Evolutionary conservation across 1,284 basidiomycete genomes (phyloP), one percentile per base, ranked within the genome.

Genomic region (Ustilago vetiveriae): DNA sequence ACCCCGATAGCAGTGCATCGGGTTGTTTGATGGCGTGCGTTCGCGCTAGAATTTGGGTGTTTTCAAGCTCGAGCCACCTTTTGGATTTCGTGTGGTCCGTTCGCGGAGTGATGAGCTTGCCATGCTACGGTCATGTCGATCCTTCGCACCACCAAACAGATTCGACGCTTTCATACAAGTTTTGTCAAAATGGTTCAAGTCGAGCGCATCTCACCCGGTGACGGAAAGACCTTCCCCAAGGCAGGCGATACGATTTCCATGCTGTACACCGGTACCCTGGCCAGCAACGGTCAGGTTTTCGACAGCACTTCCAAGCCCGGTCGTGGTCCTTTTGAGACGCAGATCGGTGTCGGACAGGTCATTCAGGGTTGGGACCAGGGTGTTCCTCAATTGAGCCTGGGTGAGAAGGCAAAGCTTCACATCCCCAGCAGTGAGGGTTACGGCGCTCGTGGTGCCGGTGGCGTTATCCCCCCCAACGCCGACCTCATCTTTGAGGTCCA

Each of bases 321-420:
- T 29, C 50, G 64, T 19, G 49, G 53, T 14, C 73, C 78, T 6
- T 80, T 80, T 62, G 37, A 69, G 39, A 74, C 69, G n/a, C 23
- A 40, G 13, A 74, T 80, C 30, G 78, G 78, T 32, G 76, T 79
- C 1, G 76, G 83, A 23, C 82, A 69, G n/a, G 83, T 84, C 35
- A 83, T 83, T 65, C 75, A 78, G 50, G 82, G 79, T 35, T 84
- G 83, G 83, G 83, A 83, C 62, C 80, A 84, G 72, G 83, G 83
- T 45, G 82, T 82, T 22, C 82, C 81, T 5, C 82, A 84, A 72
- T 77, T 84, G 44, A 79, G 75, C 35, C 48, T 84, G 29, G 83
- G 83, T 35, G 72, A 84, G 68, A 81, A 81, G 70, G 83, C 82
- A 19, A 72, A 68, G 37, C 56, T 82, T 22, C 54, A 56, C 30